Base-by-base conservation (phyloP, 163 green algal genomes). In the Scenedesmus sp. region DNA sequence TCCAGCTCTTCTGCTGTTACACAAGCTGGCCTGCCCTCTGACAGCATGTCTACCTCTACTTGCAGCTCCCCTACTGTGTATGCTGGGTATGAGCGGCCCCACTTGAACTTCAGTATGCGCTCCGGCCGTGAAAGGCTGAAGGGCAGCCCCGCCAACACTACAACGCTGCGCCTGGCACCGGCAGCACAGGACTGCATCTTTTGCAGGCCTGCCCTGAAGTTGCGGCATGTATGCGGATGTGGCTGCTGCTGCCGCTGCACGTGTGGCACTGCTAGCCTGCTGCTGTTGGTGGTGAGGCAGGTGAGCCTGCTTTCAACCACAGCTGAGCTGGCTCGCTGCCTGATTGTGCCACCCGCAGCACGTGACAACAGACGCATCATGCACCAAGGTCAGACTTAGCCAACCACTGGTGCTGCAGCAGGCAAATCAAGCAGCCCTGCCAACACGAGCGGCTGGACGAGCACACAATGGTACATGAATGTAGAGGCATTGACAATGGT, bases 31-130 rank as follows among this genome's bases (percentile, higher is more conserved):
- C 22, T 76, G 20, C 88, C 88, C n/a, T 92, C 88, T 30, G 43
- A 22, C 10, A 92, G 68, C n/a, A 42, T 79, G 61, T 92, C 88
- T 6, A 92, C 88, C 81, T 92, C 88, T 15, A 92, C 88, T 46
- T 88, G 80, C 56, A 92, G 16, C 35, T 88, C 88, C 4, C 12
- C 56, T 49, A 61, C 51, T 40, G 16, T 59, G 56, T 83, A 83
- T 18, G n/a, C 30, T 26, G 37, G 20, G 12, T 81, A 87, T 3
- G 15, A 44, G 12, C 81, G 61, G 59, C 43, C 88, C 88, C 88
- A 92, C 22, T 82, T 83, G 61, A 89, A 88, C 53, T 87, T 87
- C 20, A 92, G 81, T 20, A 33, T 3, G 15, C 70, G 72, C 42
- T 46, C 18, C 0, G 80, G 79, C 44, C 30, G 83, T n/a, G 80